Evolutionary conservation across 2,329 filamentous ascomycete species (phyloP), one percentile per base, ranked within the genome.

Genomic region (Ploettnerulaceae sp.): DNA sequence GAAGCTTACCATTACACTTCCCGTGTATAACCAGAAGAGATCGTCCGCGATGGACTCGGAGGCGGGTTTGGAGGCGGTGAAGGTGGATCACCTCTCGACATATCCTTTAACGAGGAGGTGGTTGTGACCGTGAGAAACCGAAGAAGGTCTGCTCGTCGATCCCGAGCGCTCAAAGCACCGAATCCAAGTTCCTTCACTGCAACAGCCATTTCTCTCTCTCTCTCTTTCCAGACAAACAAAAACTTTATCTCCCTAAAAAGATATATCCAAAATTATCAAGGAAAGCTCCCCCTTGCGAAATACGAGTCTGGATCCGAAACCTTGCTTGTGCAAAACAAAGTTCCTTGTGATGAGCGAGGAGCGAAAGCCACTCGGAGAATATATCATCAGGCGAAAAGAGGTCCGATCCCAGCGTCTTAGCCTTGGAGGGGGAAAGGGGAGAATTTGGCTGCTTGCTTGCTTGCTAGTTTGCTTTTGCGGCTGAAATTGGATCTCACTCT

Each of bases 11-110:
- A 45, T 39, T 44, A 41, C 48, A 17, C 35, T 21, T 11, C 32
- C 28, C 34, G 25, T 17, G 45, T 38, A 29, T 48, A 35, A 11
- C 18, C 36, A 14, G 48, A 39, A 7, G 40, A 28, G 11, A 56
- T n/a, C 5, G 33, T 47, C 45, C 43, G 47, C 2, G 65, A 56
- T 26, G 66, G 56, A 46, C 64, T 68, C 7, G 66, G 67, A 15
- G 67, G 67, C 7, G 67, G 67, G 32, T 64, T 66, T 12, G 67
- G 67, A 14, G 67, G 64, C 47, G 67, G 67, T 14, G 64, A 66
- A 17, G 67, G 66, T 14, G 68, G 66, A 43, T 67, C 64, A 38
- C 59, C 64, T 57, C 64, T 62, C 15, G 66, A 67, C 55, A 60
- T 64, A 25, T 60, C 49, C 15, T 43, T 51, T 5, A 39, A 34